phyloP scores from a whole-genome alignment of 1,284 basidiomycete genomes.

The Microbotryomycetes sp. region DNA sequence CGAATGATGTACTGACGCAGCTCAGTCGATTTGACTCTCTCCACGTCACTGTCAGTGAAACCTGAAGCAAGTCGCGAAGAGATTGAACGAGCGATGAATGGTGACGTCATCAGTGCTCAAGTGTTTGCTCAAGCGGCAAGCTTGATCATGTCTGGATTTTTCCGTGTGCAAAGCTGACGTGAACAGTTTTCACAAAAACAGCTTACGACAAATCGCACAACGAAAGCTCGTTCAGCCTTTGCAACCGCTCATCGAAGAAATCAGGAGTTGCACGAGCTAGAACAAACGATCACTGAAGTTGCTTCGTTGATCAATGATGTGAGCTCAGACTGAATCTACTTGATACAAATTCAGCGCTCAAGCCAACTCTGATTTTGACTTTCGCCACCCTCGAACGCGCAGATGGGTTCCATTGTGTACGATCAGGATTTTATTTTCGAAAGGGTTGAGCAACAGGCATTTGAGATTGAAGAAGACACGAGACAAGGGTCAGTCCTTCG shows the following conservation, averaged over 20 bases:
- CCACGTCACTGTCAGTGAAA: not conserved
- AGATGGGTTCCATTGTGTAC: not conserved
- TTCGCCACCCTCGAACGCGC: too few species aligned
- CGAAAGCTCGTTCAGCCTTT: not conserved
- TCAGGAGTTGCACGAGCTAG: not conserved
- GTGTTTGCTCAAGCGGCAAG: not conserved
- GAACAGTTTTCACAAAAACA: too few species aligned
- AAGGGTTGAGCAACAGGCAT: not conserved
- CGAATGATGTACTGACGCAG: not conserved
- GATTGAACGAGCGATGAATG: not conserved
- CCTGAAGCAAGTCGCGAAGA: not conserved
- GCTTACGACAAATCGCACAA: not conserved
- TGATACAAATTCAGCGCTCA: too few species aligned
- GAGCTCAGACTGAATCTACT: too few species aligned
- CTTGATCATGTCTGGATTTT: too few species aligned
- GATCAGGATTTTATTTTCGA: not conserved
- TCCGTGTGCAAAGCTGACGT: too few species aligned
- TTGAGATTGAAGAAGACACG: not conserved
- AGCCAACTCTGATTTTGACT: too few species aligned
- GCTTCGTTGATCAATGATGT: not conserved
- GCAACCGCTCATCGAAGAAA: not conserved
- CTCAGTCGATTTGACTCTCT: not conserved
- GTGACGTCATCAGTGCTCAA: not conserved
- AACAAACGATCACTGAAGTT: not conserved
- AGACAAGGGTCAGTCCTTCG: not conserved